A percentile compares a stretch with the other conserved stretches of the same genome.
Conservation (phyloP, 2,329 filamentous ascomycete genomes). For the Aureobasidium zeae region DNA sequence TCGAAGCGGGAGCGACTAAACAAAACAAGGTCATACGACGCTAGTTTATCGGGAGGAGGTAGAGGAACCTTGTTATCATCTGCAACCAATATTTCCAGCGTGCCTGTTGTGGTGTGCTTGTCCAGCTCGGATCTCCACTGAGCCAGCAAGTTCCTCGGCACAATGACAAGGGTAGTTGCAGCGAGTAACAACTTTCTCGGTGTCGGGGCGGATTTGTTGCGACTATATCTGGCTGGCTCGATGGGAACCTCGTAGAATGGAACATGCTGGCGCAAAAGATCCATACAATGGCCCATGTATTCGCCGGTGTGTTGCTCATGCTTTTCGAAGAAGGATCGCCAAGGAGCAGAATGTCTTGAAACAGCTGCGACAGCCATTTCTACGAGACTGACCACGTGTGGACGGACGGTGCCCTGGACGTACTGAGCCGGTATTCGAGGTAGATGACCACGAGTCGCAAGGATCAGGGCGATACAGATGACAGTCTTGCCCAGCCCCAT, state of each 20-base stretch:
- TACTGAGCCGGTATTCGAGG: constrained; percentile 57
- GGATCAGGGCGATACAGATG: constrained; percentile 63
- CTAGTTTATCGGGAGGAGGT: constrained; percentile 50
- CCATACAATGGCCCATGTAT: constrained; percentile 43
- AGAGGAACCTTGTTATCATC: constrained; percentile 44
- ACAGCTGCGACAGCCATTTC: constrained; percentile 67
- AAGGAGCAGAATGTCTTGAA: constrained; percentile 59
- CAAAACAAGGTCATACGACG: constrained; percentile 64
- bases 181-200: constrained; percentile 53
- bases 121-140: constrained; percentile 78
- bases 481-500: constrained; percentile 81
- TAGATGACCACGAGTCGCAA: constrained; percentile 63
- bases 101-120: constrained; percentile 57
- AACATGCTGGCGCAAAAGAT: constrained; percentile 37
- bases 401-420: constrained; percentile 34
- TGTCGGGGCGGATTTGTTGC: constrained; percentile 32
- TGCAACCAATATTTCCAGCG: constrained; percentile 54
- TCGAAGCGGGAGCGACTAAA: constrained; percentile 70
- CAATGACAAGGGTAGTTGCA: constrained; percentile 64
- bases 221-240: constrained; percentile 33
- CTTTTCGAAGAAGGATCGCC: constrained; percentile 54
- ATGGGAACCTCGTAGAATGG: constrained; percentile 35
- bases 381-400: constrained; percentile 51
- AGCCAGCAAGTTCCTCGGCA: constrained; percentile 70
- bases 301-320: constrained; percentile 41